Evolutionary conservation across 2,329 filamentous ascomycete genomes (phyloP).

Genomic region (Diplodia sapinea): DNA sequence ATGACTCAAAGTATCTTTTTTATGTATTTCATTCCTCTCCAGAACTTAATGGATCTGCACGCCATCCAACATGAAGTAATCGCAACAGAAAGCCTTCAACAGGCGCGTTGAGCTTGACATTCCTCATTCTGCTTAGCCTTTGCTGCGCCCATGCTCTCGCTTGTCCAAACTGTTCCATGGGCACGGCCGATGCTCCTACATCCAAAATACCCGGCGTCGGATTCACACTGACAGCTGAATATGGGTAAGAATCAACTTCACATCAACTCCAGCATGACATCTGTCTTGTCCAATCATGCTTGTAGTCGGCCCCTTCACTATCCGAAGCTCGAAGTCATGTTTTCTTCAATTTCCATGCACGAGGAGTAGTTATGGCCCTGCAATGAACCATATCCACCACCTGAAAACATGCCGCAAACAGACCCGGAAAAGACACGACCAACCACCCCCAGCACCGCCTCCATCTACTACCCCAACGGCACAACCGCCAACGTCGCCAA

Average conservation of each 20-base stretch:
- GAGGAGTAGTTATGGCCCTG: background rate
- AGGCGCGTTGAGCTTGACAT: background rate
- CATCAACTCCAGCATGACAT: background rate
- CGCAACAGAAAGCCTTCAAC: background rate
- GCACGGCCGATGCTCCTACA: background rate
- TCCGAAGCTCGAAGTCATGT: background rate
- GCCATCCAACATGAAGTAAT: background rate
- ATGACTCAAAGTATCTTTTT: background rate
- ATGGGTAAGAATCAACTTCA: background rate
- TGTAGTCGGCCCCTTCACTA: background rate
- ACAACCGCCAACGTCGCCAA: background rate
- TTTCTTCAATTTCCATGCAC: background rate
- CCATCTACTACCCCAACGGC: constrained; percentile 4
- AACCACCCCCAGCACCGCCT: constrained; percentile 10
- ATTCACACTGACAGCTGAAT: background rate
- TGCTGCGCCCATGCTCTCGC: background rate
- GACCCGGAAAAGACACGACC: background rate
- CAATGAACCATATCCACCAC: background rate
- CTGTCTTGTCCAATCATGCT: background rate
- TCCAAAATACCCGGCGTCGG: background rate
- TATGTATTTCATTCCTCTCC: background rate
- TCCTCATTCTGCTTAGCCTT: background rate
- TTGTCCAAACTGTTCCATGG: background rate
- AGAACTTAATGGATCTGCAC: too few relatives aligned
- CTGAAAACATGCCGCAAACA: background rate